Evolutionary conservation across 495 filamentous ascomycete genomes (phyloP).

Genomic region (Penicillium atrosanguineum): DNA sequence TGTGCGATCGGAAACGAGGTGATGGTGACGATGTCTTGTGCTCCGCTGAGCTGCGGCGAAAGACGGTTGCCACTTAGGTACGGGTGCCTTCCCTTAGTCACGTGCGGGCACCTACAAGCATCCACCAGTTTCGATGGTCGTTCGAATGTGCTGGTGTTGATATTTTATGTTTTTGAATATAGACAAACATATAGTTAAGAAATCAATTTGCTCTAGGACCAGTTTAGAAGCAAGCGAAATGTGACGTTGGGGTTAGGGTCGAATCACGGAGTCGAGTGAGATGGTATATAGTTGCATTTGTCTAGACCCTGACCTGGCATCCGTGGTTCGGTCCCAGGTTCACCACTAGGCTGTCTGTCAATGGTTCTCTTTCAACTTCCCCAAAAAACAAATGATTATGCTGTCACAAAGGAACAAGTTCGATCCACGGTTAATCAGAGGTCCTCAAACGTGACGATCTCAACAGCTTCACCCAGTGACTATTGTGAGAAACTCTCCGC

Average conservation of each 20-base stretch:
- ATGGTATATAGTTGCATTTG: neutral
- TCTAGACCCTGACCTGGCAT: neutral
- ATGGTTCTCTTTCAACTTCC: neutral
- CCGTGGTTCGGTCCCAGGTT: neutral
- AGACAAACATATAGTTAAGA: neutral
- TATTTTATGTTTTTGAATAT: neutral
- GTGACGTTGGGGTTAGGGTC: neutral
- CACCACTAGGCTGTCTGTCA: neutral
- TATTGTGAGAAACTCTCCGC: neutral
- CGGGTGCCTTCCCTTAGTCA: conserved; percentile 25
- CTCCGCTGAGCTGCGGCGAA: conserved; percentile 38
- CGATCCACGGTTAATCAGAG: neutral
- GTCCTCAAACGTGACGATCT: neutral
- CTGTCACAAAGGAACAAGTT: neutral
- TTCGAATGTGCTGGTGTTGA: neutral
- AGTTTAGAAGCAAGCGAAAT: neutral
- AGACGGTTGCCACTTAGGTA: conserved; percentile 32
- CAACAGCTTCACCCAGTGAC: neutral
- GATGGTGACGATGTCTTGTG: conserved; percentile 17
- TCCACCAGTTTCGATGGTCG: neutral
- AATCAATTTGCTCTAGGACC: neutral
- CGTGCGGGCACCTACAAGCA: conserved; percentile 10
- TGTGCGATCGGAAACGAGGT: conserved; percentile 14
- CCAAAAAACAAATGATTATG: neutral
- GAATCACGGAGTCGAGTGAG: neutral